Evolutionary conservation across 306 rosid genomes (phyloP), one percentile per base, ranked within the genome.

Genomic region (Canavalia gladiata): DNA sequence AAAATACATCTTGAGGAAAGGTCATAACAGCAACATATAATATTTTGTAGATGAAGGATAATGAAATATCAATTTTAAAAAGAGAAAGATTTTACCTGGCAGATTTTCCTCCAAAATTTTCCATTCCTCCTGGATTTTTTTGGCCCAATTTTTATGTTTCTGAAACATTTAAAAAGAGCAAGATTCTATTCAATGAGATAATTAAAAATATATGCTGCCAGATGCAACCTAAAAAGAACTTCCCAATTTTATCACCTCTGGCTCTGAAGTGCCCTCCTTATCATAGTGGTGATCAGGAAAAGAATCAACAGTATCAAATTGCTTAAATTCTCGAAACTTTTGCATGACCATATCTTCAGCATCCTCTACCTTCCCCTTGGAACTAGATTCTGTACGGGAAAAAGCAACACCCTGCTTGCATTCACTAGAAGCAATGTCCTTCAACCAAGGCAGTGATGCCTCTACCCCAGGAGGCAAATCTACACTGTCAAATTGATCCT

Each of bases 391-490:
- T 1, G 83, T 56, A 46, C 13, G 73, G 46, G 45, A 62, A 57
- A 55, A n/a, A 30, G 84, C 77, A 77, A 42, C 71, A 42, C 41
- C 86, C 46, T 33, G 84, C 77, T 59, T 73, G 81, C 60, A 49
- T 25, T 82, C 85, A 68, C 82, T 63, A 63, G 90, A 74, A 70
- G 77, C 51, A 12, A 83, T 72, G 51, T 85, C 90, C 59, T 85
- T 86, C 87, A 92, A 86, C 95, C 94, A 92, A 56, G 97, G 95
- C 73, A 92, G 51, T 56, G 92, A 9, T 39, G 89, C 94, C 84
- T 92, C 97, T 71, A 90, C 94, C 66, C 97, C 97, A 34, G 95
- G 84, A 74, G 97, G 97, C 71, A 90, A 88, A 86, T 92, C 89
- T 88, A 85, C 97, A 65, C 33, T 87, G 85, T 92, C 97, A 87